phyloP scores from a whole-genome alignment of 805 yeast species.

The Metschnikowia bowlesiae region DNA sequence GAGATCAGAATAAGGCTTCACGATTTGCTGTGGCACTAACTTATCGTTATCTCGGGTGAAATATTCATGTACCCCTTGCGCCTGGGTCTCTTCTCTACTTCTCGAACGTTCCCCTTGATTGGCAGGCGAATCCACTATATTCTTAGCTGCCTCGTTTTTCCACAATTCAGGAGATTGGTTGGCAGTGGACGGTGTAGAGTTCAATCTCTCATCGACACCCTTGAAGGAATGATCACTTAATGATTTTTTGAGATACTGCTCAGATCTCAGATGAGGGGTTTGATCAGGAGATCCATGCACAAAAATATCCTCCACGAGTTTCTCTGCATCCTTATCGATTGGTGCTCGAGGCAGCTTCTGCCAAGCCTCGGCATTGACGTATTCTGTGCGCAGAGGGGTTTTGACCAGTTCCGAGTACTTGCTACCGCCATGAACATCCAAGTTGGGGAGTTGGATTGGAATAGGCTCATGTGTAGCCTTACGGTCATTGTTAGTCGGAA shows the following conservation, averaged over 20 bases:
- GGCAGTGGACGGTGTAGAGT: not conserved
- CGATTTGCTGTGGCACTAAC: not conserved
- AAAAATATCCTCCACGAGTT: slow-evolving; percentile 40
- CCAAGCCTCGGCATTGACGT: slow-evolving; percentile 32
- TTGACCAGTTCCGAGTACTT: not conserved
- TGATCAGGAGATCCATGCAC: slow-evolving; percentile 9
- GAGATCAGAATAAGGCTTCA: not conserved
- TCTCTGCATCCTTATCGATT: slow-evolving; percentile 31
- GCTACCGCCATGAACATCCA: not conserved
- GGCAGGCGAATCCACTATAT: not conserved
- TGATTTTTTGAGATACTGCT: not conserved
- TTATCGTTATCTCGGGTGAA: not conserved
- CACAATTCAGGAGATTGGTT: not conserved
- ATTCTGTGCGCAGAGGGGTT: not conserved
- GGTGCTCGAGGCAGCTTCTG: slow-evolving; percentile 18
- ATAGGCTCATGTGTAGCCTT: not conserved
- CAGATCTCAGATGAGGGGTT: not conserved
- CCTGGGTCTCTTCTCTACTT: not conserved
- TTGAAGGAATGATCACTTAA: not conserved
- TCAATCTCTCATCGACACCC: not conserved
- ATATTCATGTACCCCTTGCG: not conserved
- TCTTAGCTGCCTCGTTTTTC: not conserved
- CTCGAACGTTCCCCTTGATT: not conserved
- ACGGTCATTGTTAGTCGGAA: not conserved
- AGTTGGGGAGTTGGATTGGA: not conserved